Conservation (phyloP, 78 protist genomes). For the Bigelowiella natans region DNA sequence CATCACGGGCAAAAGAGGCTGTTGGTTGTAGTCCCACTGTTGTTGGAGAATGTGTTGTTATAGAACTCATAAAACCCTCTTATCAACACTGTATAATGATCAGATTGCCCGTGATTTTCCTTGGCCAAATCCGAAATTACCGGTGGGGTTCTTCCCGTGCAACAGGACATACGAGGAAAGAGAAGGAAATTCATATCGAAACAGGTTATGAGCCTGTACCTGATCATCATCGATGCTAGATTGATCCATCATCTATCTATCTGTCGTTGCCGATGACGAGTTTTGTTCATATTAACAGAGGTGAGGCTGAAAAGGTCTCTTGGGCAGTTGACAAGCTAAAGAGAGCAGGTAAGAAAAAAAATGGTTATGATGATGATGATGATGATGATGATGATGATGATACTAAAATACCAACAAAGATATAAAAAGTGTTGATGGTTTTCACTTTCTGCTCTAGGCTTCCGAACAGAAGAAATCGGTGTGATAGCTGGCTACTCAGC, state of each 20-base stretch:
- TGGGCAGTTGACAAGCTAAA: background rate
- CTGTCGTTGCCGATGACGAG: background rate
- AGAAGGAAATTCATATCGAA: background rate
- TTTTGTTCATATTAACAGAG: background rate
- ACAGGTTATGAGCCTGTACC: background rate
- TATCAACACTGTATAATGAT: too few species aligned
- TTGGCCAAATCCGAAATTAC: background rate
- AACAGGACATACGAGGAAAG: background rate
- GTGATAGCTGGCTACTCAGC: too few species aligned
- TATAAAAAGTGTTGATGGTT: too few species aligned
- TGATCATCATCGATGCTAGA: background rate
- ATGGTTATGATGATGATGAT: too few species aligned
- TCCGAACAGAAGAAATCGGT: too few species aligned
- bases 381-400: too few species aligned
- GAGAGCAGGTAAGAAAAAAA: too few species aligned
- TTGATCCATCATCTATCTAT: background rate
- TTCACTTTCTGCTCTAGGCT: too few species aligned
- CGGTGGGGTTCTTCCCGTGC: background rate
- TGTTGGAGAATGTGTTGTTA: too few species aligned
- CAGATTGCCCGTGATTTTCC: background rate
- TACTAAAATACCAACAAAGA: too few species aligned
- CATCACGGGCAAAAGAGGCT: background rate
- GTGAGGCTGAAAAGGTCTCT: background rate
- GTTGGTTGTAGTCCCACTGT: too few species aligned
- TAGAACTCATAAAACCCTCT: background rate